Conservation (phyloP, 495 filamentous ascomycete genomes). For the Neurospora sp. region DNA sequence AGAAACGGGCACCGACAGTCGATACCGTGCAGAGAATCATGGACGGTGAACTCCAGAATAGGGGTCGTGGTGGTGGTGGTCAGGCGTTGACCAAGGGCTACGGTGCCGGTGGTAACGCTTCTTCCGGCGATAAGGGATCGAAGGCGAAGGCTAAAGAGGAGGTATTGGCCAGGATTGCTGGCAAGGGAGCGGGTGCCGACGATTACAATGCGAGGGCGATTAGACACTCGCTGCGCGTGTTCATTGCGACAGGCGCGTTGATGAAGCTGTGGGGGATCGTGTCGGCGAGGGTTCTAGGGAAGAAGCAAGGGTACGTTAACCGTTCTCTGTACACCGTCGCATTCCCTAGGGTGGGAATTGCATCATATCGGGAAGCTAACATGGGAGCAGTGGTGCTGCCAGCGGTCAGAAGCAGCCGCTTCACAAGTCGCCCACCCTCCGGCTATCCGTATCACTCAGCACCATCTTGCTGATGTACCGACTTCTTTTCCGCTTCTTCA, state of each 20-base stretch:
- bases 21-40: conserved; percentile 39
- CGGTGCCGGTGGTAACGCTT: not conserved
- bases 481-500: conserved; percentile 82
- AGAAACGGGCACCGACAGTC: conserved; percentile 49
- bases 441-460: conserved; percentile 72
- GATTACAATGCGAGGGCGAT: conserved; percentile 75
- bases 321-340: too few relatives aligned
- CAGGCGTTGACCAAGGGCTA: not conserved
- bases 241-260: conserved; percentile 55
- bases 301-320: conserved; percentile 35
- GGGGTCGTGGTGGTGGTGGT: conserved; percentile 2
- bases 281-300: conserved; percentile 31
- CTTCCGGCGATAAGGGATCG: not conserved
- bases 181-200: conserved; percentile 28
- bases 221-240: conserved; percentile 65
- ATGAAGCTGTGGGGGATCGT: conserved; percentile 61
- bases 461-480: conserved; percentile 80
- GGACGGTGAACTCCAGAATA: conserved; percentile 18
- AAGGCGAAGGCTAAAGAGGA: conserved; percentile 15
- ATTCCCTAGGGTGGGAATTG: too few relatives aligned
- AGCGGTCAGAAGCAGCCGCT: conserved; percentile 39
- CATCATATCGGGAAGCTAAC: not conserved
- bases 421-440: conserved; percentile 59
- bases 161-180: not conserved
- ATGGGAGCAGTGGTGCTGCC: not conserved